A percentile compares a stretch with the other conserved stretches of the same genome.
phyloP scores from a whole-genome alignment of 2,329 filamentous ascomycete genomes.

The Leptographium galeiforme region DNA sequence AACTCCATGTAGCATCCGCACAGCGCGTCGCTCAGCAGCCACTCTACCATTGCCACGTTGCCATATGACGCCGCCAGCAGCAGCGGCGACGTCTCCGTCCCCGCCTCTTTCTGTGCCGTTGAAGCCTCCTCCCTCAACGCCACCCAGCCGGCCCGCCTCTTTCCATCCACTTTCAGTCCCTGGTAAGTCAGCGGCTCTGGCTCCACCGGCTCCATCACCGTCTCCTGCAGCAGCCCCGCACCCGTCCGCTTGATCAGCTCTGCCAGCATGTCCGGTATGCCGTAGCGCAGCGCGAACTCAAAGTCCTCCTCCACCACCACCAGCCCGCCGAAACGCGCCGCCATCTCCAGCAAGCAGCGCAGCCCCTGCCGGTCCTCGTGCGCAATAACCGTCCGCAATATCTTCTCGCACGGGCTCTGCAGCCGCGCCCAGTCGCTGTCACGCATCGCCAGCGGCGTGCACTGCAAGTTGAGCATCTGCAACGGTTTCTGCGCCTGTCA shows the following conservation, averaged over 20 bases:
- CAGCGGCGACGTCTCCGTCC: constrained; percentile 40
- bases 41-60: constrained; percentile 57
- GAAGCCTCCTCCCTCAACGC: constrained; percentile 38
- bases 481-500: constrained; percentile 29
- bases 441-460: constrained; percentile 20
- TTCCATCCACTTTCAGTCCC: constrained; percentile 62
- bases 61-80: constrained; percentile 42
- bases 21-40: constrained; percentile 62
- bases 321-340: constrained; percentile 20
- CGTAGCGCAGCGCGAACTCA: constrained; percentile 14
- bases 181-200: constrained; percentile 62
- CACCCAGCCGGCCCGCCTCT: constrained; percentile 30
- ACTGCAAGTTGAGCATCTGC: constrained; percentile 30
- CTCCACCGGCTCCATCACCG: constrained; percentile 43
- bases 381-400: constrained; percentile 33
- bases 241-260: constrained; percentile 54
- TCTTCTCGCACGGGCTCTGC: constrained; percentile 8
- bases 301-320: constrained; percentile 14
- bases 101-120: constrained; percentile 24
- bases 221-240: constrained; percentile 54
- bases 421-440: constrained; percentile 17
- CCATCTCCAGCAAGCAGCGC: constrained; percentile 42
- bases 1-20: constrained; percentile 57
- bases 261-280: constrained; percentile 43
- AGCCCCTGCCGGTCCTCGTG: constrained; percentile 41